phyloP scores from a whole-genome alignment of 805 yeast species.

The Vanderwaltozyma yarrowii region DNA sequence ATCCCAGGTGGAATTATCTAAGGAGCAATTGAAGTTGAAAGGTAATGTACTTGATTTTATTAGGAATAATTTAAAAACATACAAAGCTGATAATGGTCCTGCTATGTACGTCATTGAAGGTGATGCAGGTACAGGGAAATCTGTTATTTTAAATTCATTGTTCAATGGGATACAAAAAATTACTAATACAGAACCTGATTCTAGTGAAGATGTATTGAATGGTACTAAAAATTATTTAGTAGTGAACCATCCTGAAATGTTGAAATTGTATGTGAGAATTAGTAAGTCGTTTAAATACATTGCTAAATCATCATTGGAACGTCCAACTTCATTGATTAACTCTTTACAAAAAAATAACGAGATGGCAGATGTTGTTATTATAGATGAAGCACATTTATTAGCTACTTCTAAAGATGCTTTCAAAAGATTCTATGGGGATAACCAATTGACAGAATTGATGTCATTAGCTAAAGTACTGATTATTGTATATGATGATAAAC shows the following conservation, averaged over 20 bases:
- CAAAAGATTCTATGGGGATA: constrained; percentile 35
- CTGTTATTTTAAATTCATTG: constrained; percentile 34
- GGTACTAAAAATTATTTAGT: constrained; percentile 31
- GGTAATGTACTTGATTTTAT: constrained; percentile 25
- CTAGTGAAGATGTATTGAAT: constrained; percentile 13
- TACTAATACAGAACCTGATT: not conserved
- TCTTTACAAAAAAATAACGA: constrained; percentile 21
- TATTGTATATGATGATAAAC: constrained; percentile 38
- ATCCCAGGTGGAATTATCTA: constrained; percentile 29
- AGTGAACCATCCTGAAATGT: constrained; percentile 41
- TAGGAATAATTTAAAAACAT: constrained; percentile 13
- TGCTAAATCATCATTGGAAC: constrained; percentile 31
- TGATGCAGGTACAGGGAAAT: constrained; percentile 41
- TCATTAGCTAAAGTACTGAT: constrained; percentile 31
- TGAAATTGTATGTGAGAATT: constrained; percentile 34
- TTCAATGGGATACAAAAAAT: constrained; percentile 33
- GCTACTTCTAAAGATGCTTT: constrained; percentile 37
- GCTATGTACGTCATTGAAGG: constrained; percentile 36
- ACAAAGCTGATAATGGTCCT: constrained; percentile 15
- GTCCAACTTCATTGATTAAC: constrained; percentile 38
- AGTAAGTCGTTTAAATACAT: constrained; percentile 31
- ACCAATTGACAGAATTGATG: constrained; percentile 35
- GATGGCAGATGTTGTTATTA: constrained; percentile 31
- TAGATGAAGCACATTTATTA: constrained; percentile 39
- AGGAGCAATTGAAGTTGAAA: constrained; percentile 30